Evolutionary conservation across 208 protist species (phyloP).

Genomic region (Leishmania gerbilli): DNA sequence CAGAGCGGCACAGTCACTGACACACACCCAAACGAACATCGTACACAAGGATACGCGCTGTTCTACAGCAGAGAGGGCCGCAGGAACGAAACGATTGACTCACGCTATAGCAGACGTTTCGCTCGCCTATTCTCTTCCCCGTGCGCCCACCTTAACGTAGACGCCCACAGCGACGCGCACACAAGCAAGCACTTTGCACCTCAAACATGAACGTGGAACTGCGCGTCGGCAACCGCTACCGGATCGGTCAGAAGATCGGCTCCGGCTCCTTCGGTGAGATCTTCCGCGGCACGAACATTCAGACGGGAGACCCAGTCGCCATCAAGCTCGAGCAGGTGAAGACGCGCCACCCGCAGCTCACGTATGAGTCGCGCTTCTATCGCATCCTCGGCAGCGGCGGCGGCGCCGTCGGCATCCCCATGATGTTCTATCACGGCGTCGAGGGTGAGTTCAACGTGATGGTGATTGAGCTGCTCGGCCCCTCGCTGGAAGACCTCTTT

Average conservation of each 20-base stretch:
- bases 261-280: slow-evolving; percentile 95
- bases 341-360: slow-evolving; percentile 92
- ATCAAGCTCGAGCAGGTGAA: slow-evolving; percentile 93
- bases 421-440: slow-evolving; percentile 87
- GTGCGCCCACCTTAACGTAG: background rate
- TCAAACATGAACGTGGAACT: slow-evolving; percentile 87
- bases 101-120: background rate
- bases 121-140: background rate
- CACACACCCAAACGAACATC: background rate
- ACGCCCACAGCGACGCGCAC: background rate
- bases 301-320: slow-evolving; percentile 88
- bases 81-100: background rate
- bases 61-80: too few species aligned
- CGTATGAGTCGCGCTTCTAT: slow-evolving; percentile 91
- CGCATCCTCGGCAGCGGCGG: slow-evolving; percentile 82
- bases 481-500: slow-evolving; percentile 93
- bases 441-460: slow-evolving; percentile 93
- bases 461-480: slow-evolving; percentile 94
- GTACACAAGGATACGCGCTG: background rate
- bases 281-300: slow-evolving; percentile 91
- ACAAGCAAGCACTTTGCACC: background rate
- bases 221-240: slow-evolving; percentile 95
- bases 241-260: slow-evolving; percentile 98
- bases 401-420: slow-evolving; percentile 84
- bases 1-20: background rate